Percentiles rank a stretch among this genome's conserved stretches.
Evolutionary conservation across 345 rosid genomes (phyloP).

Genomic region (Euphorbia peplus): DNA sequence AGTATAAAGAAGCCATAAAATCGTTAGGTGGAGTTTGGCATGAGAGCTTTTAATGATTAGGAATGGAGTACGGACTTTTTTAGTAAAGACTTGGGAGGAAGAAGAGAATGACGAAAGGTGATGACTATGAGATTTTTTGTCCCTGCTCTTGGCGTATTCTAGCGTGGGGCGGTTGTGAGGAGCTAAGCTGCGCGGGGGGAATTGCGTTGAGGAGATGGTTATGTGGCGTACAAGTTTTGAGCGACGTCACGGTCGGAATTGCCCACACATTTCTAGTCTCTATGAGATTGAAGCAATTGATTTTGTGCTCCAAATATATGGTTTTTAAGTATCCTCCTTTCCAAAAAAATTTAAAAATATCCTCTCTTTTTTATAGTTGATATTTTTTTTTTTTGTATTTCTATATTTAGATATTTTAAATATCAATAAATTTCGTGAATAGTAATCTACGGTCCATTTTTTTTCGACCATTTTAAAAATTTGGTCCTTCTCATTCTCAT

Average conservation of each 20-base stretch:
- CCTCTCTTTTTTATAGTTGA: too few relatives aligned
- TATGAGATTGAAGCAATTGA: neutral
- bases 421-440: too few relatives aligned
- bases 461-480: too few relatives aligned
- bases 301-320: too few relatives aligned
- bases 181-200: slow-evolving; percentile 31
- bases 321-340: too few relatives aligned
- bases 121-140: neutral
- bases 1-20: slow-evolving; percentile 47
- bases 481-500: too few relatives aligned
- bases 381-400: too few relatives aligned
- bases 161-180: neutral
- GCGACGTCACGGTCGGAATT: slow-evolving; percentile 2
- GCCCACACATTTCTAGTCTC: slow-evolving; percentile 13
- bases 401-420: too few relatives aligned
- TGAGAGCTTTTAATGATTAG: slow-evolving; percentile 22
- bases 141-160: slow-evolving; percentile 20
- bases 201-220: slow-evolving; percentile 12
- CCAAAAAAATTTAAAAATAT: too few relatives aligned
- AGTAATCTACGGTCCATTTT: too few relatives aligned
- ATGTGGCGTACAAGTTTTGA: slow-evolving; percentile 34
- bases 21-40: slow-evolving; percentile 7
- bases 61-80: neutral
- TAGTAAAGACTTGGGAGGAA: neutral
- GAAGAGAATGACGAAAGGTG: neutral